A percentile compares a stretch with the other conserved stretches of the same genome.
These are phyloP conservation scores for Aegilops bicornis DNA, from an alignment of 176 grass and related monocot genomes.

Conservation along the genomic window DNA sequence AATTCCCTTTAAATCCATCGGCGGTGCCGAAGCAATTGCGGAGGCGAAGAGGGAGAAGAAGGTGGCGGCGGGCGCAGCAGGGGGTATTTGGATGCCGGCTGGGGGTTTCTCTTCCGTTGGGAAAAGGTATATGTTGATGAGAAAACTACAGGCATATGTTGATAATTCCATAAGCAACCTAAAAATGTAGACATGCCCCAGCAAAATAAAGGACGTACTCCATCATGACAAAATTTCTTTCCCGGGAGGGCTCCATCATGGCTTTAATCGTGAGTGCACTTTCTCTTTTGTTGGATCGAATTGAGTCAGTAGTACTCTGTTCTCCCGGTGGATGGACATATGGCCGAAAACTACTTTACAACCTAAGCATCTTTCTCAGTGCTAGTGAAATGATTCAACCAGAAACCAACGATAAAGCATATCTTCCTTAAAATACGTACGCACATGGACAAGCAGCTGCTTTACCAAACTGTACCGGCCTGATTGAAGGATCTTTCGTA, in stretches of 20 bases:
- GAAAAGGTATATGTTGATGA: no score
- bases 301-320: not conserved
- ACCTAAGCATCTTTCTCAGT: not conserved
- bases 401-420: not conserved
- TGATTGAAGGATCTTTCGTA: not conserved
- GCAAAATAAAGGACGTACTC: not conserved
- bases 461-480: not conserved
- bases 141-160: no score
- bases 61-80: no score
- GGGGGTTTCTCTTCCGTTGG: no score
- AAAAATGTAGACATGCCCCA: not conserved
- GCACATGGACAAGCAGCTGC: not conserved
- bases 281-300: not conserved
- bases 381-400: slow-evolving; percentile 13
- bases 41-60: no score
- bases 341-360: not conserved
- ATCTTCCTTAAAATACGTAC: slow-evolving; percentile 27
- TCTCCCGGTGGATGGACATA: not conserved
- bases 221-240: not conserved
- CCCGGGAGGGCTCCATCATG: not conserved
- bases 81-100: no score
- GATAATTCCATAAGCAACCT: not conserved
- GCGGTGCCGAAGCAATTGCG: no score
- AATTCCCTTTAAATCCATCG: no score
- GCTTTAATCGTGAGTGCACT: not conserved